Conservation (phyloP, 495 filamentous ascomycete genomes). For the Xylaria flabelliformis region DNA sequence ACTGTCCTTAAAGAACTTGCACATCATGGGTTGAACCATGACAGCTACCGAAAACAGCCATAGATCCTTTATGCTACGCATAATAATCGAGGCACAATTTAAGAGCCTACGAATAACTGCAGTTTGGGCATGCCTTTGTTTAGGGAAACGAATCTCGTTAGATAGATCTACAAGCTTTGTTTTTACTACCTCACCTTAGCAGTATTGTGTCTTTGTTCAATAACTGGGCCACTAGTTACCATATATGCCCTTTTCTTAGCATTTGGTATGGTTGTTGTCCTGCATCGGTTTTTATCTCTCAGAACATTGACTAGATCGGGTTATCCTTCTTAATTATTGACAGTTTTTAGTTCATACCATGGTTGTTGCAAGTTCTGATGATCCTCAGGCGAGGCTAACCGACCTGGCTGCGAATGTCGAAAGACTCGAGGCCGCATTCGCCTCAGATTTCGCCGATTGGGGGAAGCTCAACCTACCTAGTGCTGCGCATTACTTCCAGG, state of each 20-base stretch:
- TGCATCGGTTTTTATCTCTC: background rate
- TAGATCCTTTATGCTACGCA: background rate
- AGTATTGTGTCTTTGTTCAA: background rate
- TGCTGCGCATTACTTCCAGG: constrained; percentile 4
- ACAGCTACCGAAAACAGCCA: background rate
- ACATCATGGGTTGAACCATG: background rate
- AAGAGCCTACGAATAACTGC: background rate
- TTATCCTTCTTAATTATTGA: background rate
- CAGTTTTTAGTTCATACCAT: background rate
- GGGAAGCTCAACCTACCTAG: background rate
- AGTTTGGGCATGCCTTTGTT: background rate
- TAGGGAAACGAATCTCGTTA: constrained; percentile 1
- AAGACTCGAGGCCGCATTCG: constrained; percentile 3
- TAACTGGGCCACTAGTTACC: background rate
- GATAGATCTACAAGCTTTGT: background rate
- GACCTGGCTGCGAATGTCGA: background rate
- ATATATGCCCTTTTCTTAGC: background rate
- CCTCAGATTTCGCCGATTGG: constrained; percentile 16
- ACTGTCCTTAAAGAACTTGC: background rate
- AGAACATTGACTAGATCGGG: background rate
- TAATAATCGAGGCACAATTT: background rate
- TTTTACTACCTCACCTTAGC: background rate
- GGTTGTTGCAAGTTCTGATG: background rate
- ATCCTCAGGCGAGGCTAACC: background rate
- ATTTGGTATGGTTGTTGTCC: background rate